Base-by-base conservation (phyloP, 495 filamentous ascomycete species). In the Thermothielavioides terrestris region DNA sequence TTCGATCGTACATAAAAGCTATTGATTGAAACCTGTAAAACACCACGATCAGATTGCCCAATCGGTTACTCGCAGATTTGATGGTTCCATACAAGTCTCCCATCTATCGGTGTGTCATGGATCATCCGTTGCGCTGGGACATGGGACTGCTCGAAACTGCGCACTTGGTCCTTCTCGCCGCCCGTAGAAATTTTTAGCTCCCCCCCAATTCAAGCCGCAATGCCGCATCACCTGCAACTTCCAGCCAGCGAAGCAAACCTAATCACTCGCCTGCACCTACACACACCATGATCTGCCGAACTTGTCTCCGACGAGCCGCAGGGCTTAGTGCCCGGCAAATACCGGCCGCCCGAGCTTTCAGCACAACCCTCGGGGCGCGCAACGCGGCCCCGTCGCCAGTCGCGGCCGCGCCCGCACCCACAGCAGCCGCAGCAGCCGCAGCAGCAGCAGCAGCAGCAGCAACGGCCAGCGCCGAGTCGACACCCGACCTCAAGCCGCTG, bases 171-270 rank as follows among this genome's bases (percentile, higher is more conserved):
- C 25, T 40, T 46, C 37, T 37, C 27, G 30, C 17, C 59, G 51
- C 32, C 66, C 62, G 50, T 68, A 70, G 60, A 73, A 72, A 71
- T 71, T 71, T 74, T 73, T 66, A 46, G 54, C 49, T 53, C 35
- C 14, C 27, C 37, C 28, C 39, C 31, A 21, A 26, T 58, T 47
- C 55, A 63, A 55, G 57, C 63, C 54, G 49, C 39, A 32, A 21
- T 30, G 26, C 20, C 22, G 14, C 36, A 18, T 34, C 20, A 22
- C 41, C 47, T 35, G 48, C 36, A 27, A 39, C 46, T 37, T 27
- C 25, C 46, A 55, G 41, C 30, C 40, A 34, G 38, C 11, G 14
- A 12, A 51, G 23, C 8, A 26, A 23, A 3, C 15, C 40, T 39
- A 37, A 42, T 48, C 28, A n/a, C n/a, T n/a, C n/a, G n/a, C n/a